Evolutionary conservation across 1,284 basidiomycete species (phyloP).

Genomic region (Wallemia hederae): DNA sequence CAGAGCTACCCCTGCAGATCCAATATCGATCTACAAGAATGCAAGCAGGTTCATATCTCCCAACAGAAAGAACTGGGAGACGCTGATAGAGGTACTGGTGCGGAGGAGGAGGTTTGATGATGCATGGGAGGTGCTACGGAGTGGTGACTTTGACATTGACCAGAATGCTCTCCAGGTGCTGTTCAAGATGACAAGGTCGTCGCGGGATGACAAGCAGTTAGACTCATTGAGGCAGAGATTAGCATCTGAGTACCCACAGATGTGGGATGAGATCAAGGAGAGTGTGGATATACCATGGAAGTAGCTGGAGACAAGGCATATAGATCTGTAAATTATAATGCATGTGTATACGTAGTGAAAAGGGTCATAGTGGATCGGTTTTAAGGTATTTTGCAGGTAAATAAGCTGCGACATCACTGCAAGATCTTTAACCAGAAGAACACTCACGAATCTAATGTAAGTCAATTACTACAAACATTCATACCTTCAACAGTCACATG

Average conservation of each 20-base stretch:
- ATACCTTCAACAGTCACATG: too few relatives aligned
- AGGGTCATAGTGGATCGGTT: too few relatives aligned
- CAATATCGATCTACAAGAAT: constrained; percentile 24
- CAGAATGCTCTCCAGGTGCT: background rate
- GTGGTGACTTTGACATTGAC: background rate
- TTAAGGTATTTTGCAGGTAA: too few relatives aligned
- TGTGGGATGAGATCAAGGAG: background rate
- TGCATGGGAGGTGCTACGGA: background rate
- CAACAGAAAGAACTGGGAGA: constrained; percentile 1
- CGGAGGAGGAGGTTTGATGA: background rate
- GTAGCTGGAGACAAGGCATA: too few relatives aligned
- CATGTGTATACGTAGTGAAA: background rate
- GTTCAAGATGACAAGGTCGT: background rate
- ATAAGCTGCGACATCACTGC: too few relatives aligned
- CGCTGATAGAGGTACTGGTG: background rate
- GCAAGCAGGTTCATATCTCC: constrained; percentile 15
- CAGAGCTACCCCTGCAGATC: constrained; percentile 24
- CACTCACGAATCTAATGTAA: too few relatives aligned
- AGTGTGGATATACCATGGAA: background rate
- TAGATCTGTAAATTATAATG: background rate
- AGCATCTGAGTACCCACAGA: background rate
- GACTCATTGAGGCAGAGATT: background rate
- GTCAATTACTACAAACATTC: too few relatives aligned
- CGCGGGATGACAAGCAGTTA: background rate
- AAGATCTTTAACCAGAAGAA: too few relatives aligned